phyloP scores from a whole-genome alignment of 352 stramenopile species.

The Pythium rishiriense region DNA sequence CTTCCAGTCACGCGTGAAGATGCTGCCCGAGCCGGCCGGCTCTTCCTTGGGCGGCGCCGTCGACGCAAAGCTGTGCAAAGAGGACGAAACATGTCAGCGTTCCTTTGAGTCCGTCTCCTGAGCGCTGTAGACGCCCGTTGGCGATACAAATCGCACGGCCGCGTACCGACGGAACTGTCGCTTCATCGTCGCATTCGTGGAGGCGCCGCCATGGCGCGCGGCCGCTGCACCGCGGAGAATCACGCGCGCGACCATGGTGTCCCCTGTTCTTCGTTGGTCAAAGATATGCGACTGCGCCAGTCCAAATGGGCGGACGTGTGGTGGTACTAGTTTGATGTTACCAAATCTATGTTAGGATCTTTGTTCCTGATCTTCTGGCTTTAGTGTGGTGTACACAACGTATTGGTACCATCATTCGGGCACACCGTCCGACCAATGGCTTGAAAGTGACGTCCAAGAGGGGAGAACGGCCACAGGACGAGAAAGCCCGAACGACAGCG shows the following conservation, averaged over 20 bases:
- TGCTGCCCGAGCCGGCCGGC: constrained; percentile 18
- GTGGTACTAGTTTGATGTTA: neutral
- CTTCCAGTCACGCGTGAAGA: constrained; percentile 58
- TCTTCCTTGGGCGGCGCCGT: constrained; percentile 26
- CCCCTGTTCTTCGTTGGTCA: neutral
- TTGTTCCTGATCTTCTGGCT: no score
- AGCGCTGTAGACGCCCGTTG: neutral
- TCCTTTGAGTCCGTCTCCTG: no score
- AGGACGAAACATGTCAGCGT: neutral
- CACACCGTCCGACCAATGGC: constrained; percentile 24
- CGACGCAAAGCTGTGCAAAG: constrained; percentile 10
- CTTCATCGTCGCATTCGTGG: neutral
- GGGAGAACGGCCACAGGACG: neutral
- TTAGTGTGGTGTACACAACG: constrained; percentile 11
- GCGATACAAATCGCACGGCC: neutral
- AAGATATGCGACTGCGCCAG: constrained; percentile 24
- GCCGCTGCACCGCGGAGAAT: constrained; percentile 20
- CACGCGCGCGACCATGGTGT: constrained; percentile 20
- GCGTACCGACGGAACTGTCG: constrained; percentile 22
- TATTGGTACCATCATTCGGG: constrained; percentile 11
- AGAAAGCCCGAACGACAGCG: neutral
- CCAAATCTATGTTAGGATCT: no score
- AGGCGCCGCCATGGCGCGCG: neutral
- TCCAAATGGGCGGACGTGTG: neutral
- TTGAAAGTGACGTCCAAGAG: constrained; percentile 25